Conservation (phyloP, 305 asterid genomes). For the Solanum chacoense region DNA sequence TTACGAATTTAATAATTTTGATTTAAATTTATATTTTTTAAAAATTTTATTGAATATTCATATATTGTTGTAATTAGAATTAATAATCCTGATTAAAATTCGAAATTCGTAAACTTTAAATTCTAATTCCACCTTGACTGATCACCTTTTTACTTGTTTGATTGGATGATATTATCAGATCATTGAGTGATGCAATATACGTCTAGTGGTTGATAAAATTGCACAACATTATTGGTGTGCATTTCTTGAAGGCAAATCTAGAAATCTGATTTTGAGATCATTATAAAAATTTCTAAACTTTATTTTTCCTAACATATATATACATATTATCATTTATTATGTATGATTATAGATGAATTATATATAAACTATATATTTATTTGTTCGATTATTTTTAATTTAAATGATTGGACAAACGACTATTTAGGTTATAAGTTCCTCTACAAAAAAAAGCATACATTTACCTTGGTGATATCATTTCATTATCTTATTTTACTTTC, state of each 20-base stretch:
- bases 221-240: not conserved
- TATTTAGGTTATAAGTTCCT: not conserved
- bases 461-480: not conserved
- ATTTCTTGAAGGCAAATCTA: not conserved
- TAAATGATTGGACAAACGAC: not conserved
- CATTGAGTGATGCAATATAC: not conserved
- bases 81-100: not conserved
- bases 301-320: not conserved
- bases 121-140: fast-evolving
- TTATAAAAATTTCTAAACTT: not conserved
- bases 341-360: not conserved
- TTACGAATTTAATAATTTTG: not conserved
- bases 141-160: not conserved
- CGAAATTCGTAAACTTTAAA: fast-evolving
- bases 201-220: not conserved
- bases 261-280: not conserved
- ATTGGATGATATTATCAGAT: not conserved
- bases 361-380: not conserved
- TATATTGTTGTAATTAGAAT: not conserved
- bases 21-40: not conserved
- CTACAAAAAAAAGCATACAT: not conserved
- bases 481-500: not conserved
- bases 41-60: not conserved
- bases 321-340: not conserved
- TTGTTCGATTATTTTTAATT: not conserved